Evolutionary conservation across 75 land plant species (phyloP).

Genomic region (Azolla pinnata): DNA sequence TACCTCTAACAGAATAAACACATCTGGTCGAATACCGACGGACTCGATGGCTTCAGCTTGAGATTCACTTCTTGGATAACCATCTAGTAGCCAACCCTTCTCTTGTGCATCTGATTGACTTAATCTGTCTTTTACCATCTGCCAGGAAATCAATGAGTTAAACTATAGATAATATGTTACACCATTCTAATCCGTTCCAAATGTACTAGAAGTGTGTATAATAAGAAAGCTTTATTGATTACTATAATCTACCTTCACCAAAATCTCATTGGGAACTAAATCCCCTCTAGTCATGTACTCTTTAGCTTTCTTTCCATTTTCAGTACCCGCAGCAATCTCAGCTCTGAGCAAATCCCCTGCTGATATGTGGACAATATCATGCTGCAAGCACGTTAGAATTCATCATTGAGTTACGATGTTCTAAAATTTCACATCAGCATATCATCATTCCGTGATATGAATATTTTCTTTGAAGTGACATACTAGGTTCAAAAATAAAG

Average conservation of each 20-base stretch:
- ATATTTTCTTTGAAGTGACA: no score
- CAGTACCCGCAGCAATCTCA: conserved; percentile 68
- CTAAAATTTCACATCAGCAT: neutral
- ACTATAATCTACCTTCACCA: conserved; percentile 82
- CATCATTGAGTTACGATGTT: neutral
- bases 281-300: conserved; percentile 80
- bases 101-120: conserved; percentile 47
- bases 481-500: no score
- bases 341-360: conserved; percentile 89
- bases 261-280: conserved; percentile 83
- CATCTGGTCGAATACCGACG: conserved; percentile 58
- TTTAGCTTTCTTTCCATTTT: conserved; percentile 78
- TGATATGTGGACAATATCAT: conserved; percentile 74
- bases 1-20: conserved; percentile 84
- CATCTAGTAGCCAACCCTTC: conserved; percentile 96
- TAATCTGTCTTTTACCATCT: conserved; percentile 90
- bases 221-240: no score
- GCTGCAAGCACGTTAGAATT: conserved; percentile 41
- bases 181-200: no score
- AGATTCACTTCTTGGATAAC: conserved; percentile 85
- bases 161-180: no score
- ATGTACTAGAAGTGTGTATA: no score
- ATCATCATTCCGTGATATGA: no score
- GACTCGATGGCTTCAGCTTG: conserved; percentile 83
- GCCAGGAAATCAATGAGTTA: no score